Evolutionary conservation across 495 filamentous ascomycete species (phyloP), one percentile per base, ranked within the genome.

Genomic region (Delitschia confertaspora): DNA sequence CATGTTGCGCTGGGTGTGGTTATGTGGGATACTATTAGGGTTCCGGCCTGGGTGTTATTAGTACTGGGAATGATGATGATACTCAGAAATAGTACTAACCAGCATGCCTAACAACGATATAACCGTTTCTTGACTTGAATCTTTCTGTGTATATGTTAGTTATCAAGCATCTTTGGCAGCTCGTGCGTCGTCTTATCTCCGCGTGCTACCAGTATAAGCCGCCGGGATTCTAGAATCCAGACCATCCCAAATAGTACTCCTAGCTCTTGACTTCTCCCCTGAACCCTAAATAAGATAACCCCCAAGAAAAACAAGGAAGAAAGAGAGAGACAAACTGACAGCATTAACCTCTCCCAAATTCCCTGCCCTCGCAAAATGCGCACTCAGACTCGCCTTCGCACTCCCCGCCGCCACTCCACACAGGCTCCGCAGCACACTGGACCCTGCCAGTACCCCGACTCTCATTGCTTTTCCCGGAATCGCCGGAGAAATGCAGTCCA

Each of bases 301-400:
- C 6, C 13, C 30, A 32, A 20, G 32, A 10, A 7, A 14, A 5
- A 6, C 23, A 21, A n/a, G n/a, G n/a, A n/a, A n/a, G n/a, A n/a
- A n/a, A n/a, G n/a, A 8, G 6, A 31, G 18, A 6, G 20, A 32
- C 9, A 66, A 10, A 53, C 76, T 59, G 61, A 83, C 79, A 36
- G 89, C 89, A 65, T 95, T 95, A 31, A 96, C 69, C 61, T 96
- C 89, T 8, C 84, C 89, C 30, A 96, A 62, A 63, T 95, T 95
- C n/a, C 85, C 86, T 62, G 75, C 76, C 48, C 66, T 72, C 4
- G 89, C 85, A 64, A 98, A 98, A 66, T 98, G 91, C 16, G 85
- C 86, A 56, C 83, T 88, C 53, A 98, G 62, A 54, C 80, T 87
- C 2, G 89, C 88, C 62, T 98, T 98, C 16, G 84, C 82, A 35